Evolutionary conservation across 1,284 basidiomycete genomes (phyloP), one percentile per base, ranked within the genome.

Genomic region (Pulchroboletus neoregius): DNA sequence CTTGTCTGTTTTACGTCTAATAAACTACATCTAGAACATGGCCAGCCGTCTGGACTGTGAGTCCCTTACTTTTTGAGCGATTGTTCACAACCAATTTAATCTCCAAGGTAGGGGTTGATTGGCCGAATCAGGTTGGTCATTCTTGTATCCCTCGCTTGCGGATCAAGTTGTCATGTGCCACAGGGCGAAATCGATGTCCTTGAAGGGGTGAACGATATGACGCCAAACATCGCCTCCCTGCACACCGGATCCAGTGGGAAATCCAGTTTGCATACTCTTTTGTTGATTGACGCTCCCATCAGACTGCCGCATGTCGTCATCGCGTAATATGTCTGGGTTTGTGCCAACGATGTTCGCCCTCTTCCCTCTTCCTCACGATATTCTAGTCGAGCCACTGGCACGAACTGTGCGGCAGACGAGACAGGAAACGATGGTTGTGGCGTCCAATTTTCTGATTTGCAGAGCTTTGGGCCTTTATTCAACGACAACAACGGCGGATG

Each of bases 371-470:
- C 26, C 15, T 58, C 33, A 58, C 16, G 4, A 16, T 30, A 24
- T 22, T 39, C 18, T 24, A 62, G 58, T 44, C 43, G 10, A 33
- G 46, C 57, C 9, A 2, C 3, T 6, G 49, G 46, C 12, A 34
- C 51, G 9, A 61, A 60, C 22, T 64, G 62, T 23, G 57, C 57
- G n/a, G 57, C 59, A 20, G 49, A 48, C 26, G 57, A 58, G 39
- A 58, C 57, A 2, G 47, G 58, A 34, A 78, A 79, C 52, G 54
- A 57, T 13, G 77, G 76, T 0, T 79, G 78, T 53, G 71, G 71
- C 13, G 71, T 76, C 36, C 50, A 60, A 34, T 65, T 70, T 38
- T 60, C 63, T n/a, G 55, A 63, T 15, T 10, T 1, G 7, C 35
- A 41, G 5, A 68, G 60, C 31, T 72, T 65, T 49, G 74, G 74